These are phyloP conservation scores for Podaxis sp. DNA, from an alignment of 768 basidiomycete species.

Conservation along the genomic window DNA sequence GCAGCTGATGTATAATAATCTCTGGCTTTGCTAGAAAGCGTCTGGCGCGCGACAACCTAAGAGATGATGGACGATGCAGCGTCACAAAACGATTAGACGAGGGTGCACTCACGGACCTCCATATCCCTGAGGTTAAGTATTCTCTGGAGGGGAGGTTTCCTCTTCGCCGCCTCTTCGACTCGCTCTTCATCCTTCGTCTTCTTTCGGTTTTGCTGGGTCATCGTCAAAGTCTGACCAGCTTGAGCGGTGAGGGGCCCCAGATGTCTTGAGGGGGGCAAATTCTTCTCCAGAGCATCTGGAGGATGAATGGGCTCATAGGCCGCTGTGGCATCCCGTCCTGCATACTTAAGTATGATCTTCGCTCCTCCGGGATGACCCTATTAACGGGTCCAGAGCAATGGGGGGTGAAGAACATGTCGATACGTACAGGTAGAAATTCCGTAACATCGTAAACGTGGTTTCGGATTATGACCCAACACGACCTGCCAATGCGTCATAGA, in stretches of 20 bases:
- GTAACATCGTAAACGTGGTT: constrained; percentile 84
- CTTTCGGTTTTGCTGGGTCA: constrained; percentile 36
- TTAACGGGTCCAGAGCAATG: not conserved
- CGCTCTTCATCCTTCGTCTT: constrained; percentile 73
- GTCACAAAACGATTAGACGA: not conserved
- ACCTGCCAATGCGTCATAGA: constrained; percentile 36
- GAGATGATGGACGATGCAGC: constrained; percentile 3
- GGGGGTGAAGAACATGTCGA: not conserved
- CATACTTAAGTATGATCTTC: constrained; percentile 80
- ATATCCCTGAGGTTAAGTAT: constrained; percentile 81
- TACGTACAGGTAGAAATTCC: constrained; percentile 63
- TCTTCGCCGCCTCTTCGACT: constrained; percentile 57
- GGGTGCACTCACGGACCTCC: constrained; percentile 50
- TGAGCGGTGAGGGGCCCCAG: constrained; percentile 61
- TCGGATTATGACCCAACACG: constrained; percentile 84
- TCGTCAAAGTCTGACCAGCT: constrained; percentile 38
- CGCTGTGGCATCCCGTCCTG: constrained; percentile 79
- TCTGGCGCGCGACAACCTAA: constrained; percentile 68
- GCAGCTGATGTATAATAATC: constrained; percentile 87
- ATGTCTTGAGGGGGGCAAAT: constrained; percentile 71
- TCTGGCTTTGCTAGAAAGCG: constrained; percentile 72
- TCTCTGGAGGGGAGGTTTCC: constrained; percentile 65
- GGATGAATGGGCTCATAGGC: constrained; percentile 85
- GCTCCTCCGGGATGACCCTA: constrained; percentile 83
- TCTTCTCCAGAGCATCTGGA: constrained; percentile 74